phyloP scores from a whole-genome alignment of 495 filamentous ascomycete genomes.

The Penicillium herquei region DNA sequence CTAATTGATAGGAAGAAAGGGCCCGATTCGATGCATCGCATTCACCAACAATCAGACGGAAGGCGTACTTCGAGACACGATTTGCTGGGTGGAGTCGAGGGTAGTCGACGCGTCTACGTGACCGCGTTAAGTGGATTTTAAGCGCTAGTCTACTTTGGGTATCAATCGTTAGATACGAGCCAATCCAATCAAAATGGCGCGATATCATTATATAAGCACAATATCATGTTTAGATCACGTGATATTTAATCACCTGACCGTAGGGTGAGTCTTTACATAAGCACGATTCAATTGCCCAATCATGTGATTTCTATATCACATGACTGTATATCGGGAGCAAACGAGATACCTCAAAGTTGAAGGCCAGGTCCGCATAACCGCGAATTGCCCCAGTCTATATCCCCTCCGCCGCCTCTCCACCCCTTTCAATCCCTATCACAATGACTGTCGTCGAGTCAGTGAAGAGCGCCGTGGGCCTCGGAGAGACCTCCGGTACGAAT shows the following conservation, averaged over 20 bases:
- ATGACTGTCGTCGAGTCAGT: constrained; percentile 53
- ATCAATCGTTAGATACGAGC: no score
- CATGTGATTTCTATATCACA: constrained; percentile 26
- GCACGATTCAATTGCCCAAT: neutral
- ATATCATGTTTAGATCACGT: no score
- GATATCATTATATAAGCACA: no score
- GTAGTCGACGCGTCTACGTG: constrained; percentile 20
- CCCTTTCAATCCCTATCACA: constrained; percentile 21
- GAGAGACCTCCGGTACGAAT: constrained; percentile 43
- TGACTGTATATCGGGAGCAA: constrained; percentile 26
- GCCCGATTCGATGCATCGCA: constrained; percentile 17
- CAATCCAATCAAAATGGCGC: no score
- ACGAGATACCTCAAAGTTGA: constrained; percentile 30
- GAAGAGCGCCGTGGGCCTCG: constrained; percentile 54
- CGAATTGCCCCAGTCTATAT: constrained; percentile 17
- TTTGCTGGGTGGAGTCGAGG: constrained; percentile 19
- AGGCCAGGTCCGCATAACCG: constrained; percentile 32
- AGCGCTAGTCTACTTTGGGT: constrained; percentile 28
- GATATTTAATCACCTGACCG: neutral
- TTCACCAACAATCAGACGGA: constrained; percentile 4
- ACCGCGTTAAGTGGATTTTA: constrained; percentile 31
- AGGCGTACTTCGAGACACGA: constrained; percentile 15
- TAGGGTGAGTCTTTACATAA: neutral
- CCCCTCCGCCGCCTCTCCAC: constrained; percentile 13
- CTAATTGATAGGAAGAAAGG: constrained; percentile 11